phyloP scores from a whole-genome alignment of 78 protist species.

The Protostelium mycophagum region DNA sequence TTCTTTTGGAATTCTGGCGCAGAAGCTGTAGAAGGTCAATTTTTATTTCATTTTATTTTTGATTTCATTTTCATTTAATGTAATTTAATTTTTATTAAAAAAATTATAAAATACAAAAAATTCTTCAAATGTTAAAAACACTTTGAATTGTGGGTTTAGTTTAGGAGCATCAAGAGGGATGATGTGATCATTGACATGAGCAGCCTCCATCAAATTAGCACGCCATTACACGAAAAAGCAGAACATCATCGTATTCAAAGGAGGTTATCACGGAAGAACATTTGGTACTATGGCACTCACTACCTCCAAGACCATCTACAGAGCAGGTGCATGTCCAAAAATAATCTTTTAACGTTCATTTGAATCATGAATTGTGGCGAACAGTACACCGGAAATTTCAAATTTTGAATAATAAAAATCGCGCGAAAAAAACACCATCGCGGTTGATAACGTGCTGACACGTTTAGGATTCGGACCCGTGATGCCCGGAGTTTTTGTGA shows the following conservation, averaged over 20 bases:
- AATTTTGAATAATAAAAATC: too few species aligned
- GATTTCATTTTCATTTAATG: too few species aligned
- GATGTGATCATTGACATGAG: not conserved
- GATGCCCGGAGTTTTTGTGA: slow-evolving; percentile 56
- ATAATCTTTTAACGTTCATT: too few species aligned
- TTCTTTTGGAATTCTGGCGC: slow-evolving; percentile 81
- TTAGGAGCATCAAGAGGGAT: too few species aligned
- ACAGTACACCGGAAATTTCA: too few species aligned
- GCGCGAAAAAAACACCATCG: too few species aligned
- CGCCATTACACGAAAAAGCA: slow-evolving; percentile 13
- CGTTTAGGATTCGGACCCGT: slow-evolving; percentile 39
- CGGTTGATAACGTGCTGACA: not conserved
- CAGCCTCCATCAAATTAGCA: not conserved
- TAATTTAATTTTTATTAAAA: too few species aligned
- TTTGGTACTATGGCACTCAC: slow-evolving; percentile 61
- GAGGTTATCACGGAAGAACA: slow-evolving; percentile 77
- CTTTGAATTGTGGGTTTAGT: too few species aligned
- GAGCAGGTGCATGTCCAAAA: not conserved
- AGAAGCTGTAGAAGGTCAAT: slow-evolving; percentile 76
- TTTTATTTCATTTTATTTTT: too few species aligned
- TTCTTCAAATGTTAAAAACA: too few species aligned
- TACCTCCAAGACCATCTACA: slow-evolving; percentile 9
- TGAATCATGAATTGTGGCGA: too few species aligned
- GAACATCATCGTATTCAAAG: slow-evolving; percentile 48
- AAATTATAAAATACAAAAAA: too few species aligned